These are phyloP conservation scores for Kwoniella dejecticola DNA, from an alignment of 768 basidiomycete species.

Conservation along the genomic window DNA sequence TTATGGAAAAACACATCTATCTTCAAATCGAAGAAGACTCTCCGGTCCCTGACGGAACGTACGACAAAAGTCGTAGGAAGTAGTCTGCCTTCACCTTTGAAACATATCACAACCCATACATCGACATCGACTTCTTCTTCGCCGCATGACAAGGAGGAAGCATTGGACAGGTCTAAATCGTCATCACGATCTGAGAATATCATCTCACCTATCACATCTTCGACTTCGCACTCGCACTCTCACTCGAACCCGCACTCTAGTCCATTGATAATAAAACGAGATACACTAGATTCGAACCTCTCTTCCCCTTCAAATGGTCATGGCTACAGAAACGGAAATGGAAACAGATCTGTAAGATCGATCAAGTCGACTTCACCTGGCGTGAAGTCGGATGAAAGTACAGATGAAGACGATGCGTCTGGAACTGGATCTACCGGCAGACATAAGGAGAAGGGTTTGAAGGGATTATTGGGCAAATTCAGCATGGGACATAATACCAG, in stretches of 20 bases:
- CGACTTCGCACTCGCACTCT: not conserved
- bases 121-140: not conserved
- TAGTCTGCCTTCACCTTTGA: conserved; percentile 7
- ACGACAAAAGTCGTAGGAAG: conserved; percentile 2
- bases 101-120: conserved; percentile 4
- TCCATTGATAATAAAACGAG: not conserved
- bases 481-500: conserved; percentile 8
- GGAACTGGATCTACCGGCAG: not conserved
- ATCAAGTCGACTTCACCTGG: not conserved
- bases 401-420: conserved; percentile 21
- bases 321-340: too few relatives aligned
- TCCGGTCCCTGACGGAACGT: conserved; percentile 17
- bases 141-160: not conserved
- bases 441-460: conserved; percentile 16
- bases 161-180: not conserved
- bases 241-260: not conserved
- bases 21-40: conserved; percentile 33
- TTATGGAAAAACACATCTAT: conserved; percentile 32
- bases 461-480: conserved; percentile 38
- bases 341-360: not conserved
- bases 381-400: conserved; percentile 8
- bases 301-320: conserved; percentile 1
- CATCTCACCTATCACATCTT: not conserved
- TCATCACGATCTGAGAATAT: not conserved
- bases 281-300: conserved; percentile 3